Evolutionary conservation across 225 moss, liverwort and hornwort genomes (phyloP), one percentile per base, ranked within the genome.

Genomic region (Asterella californica): DNA sequence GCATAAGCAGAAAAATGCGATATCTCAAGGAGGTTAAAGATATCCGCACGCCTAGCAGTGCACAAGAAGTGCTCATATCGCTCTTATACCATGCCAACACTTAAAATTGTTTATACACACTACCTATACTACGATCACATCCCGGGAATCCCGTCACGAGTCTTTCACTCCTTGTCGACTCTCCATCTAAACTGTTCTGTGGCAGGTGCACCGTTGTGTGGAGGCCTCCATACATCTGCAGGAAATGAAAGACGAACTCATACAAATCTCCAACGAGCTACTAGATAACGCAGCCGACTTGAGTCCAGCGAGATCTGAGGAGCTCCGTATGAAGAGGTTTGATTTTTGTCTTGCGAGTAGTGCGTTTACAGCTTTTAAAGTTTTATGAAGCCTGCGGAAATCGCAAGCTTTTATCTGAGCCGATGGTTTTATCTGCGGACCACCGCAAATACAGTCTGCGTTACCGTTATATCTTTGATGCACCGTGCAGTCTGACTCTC

Each of bases 171-270:
- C 46, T 47, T 15, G 47, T 71, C 42, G 45, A 5, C 25, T n/a
- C n/a, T n/a, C 42, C 42, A n/a, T 14, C 47, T n/a, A 71, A 46
- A 71, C 12, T 27, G 42, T 47, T 25, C 42, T 66, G 12, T 64
- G 85, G 87, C 92, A 97, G 97, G 84, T 92, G 76, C 87, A 88
- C 84, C 81, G 67, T 55, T 94, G 97, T 88, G 77, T 75, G 82
- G 91, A 92, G 75, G 97, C 90, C 59, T 78, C 75, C 72, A 83
- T 90, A 77, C 94, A 97, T 79, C 76, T 97, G 21, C 93, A 94
- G 82, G 94, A 97, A 82, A 84, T 93, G 85, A 97, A 97, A 86
- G 93, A 97, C 76, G 91, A 84, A 71, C 87, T 97, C 69, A 94
- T 94, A 34, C 79, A 81, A 53, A 79, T 94, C 46, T 94, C 90